Evolutionary conservation across 108 stramenopile genomes (phyloP).

Genomic region (Chaetoceros tenuissimus): DNA sequence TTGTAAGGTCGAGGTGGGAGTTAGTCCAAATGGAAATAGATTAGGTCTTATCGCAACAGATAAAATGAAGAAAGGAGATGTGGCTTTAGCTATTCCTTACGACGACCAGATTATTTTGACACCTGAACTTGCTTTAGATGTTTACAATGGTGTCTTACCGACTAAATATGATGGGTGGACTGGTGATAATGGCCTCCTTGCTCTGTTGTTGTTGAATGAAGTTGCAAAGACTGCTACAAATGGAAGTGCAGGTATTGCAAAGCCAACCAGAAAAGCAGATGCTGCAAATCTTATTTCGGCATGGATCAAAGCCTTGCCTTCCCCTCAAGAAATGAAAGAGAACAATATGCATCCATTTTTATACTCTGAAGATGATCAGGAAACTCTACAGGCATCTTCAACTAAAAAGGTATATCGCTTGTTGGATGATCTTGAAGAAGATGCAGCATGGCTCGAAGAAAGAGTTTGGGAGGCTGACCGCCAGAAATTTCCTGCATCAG

Average conservation of each 20-base stretch:
- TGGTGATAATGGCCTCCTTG: constrained; percentile 69
- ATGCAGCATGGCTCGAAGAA: constrained; percentile 60
- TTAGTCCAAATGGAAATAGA: constrained; percentile 14
- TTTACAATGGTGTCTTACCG: constrained; percentile 41
- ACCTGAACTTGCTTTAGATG: constrained; percentile 37
- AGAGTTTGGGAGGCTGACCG: constrained; percentile 49
- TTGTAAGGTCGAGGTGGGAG: constrained; percentile 27
- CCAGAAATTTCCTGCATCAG: constrained; percentile 45
- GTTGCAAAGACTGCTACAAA: constrained; percentile 29
- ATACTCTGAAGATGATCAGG: constrained; percentile 77
- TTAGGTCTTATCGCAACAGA: constrained; percentile 62
- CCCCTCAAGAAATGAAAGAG: constrained; percentile 41
- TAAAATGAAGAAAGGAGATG: constrained; percentile 40
- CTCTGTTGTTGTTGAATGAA: constrained; percentile 65
- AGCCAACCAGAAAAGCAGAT: constrained; percentile 24
- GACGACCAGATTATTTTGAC: constrained; percentile 43
- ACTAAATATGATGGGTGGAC: constrained; percentile 79
- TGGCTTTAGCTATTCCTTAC: constrained; percentile 44
- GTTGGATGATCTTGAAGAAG: constrained; percentile 81
- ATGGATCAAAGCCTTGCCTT: constrained; percentile 55
- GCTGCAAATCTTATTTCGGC: constrained; percentile 44
- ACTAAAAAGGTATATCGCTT: constrained; percentile 73
- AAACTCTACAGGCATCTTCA: constrained; percentile 57
- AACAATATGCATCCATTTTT: constrained; percentile 44
- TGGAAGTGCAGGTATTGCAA: constrained; percentile 13